phyloP scores from a whole-genome alignment of 2,329 filamentous ascomycete genomes.

The Epichloe bromicola region DNA sequence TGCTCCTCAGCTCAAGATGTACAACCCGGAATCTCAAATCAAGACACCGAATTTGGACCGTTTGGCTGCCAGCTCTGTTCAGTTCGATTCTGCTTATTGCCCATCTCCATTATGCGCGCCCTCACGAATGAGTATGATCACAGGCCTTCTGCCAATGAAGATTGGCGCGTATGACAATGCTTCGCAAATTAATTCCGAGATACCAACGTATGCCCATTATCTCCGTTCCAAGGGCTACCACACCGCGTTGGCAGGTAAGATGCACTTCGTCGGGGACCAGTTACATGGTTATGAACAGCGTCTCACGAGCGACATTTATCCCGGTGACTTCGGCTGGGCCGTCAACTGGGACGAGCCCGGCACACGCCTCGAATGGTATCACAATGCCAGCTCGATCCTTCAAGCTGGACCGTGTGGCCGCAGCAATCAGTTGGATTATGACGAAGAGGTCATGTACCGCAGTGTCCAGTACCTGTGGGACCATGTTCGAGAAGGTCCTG shows the following conservation, averaged over 20 bases:
- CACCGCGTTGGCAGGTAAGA: conserved; percentile 84
- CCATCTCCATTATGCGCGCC: conserved; percentile 87
- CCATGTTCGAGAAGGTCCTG: conserved; percentile 66
- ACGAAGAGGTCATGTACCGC: conserved; percentile 91
- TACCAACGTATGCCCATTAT: conserved; percentile 88
- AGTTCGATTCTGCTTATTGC: conserved; percentile 91
- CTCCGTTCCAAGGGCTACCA: conserved; percentile 75
- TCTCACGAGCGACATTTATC: conserved; percentile 91
- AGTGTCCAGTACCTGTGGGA: conserved; percentile 84
- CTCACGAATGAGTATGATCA: conserved; percentile 89
- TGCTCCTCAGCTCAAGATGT: conserved; percentile 80
- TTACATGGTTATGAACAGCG: conserved; percentile 87
- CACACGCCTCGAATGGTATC: conserved; percentile 81
- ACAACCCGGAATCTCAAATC: conserved; percentile 79
- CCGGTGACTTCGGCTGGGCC: conserved; percentile 85
- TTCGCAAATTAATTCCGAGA: conserved; percentile 67
- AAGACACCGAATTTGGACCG: conserved; percentile 83
- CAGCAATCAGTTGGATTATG: conserved; percentile 91
- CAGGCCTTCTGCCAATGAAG: conserved; percentile 79
- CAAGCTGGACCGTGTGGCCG: conserved; percentile 80
- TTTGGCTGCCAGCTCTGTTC: conserved; percentile 67
- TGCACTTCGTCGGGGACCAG: conserved; percentile 95
- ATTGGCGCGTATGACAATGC: conserved; percentile 91
- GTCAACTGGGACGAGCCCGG: conserved; percentile 93
- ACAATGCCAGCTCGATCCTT: conserved; percentile 87